Evolutionary conservation across 495 filamentous ascomycete species (phyloP), one percentile per base, ranked within the genome.

Genomic region (Talaromyces adpressus): DNA sequence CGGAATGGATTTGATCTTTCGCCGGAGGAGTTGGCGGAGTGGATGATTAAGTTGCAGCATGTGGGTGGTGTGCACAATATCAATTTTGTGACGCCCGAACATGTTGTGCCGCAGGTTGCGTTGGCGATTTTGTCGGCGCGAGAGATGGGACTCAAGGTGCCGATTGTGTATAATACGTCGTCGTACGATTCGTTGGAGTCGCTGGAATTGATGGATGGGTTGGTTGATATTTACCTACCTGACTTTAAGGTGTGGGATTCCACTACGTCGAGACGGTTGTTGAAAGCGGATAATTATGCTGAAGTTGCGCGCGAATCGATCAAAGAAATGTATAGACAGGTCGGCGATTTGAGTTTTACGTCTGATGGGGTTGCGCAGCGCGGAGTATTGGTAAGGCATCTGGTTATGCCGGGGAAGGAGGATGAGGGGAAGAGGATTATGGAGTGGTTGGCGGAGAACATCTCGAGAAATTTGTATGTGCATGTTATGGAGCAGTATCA

Each of bases 401-500:
- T 93, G 1, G 88, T 92, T 6, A 92, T 92, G 89, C 90, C 89
- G 0, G 87, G 88, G 0, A 82, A 82, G 70, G 87, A 87, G 65
- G 81, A 82, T 22, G 89, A 92, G 69, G 85, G 87, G 4, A 68
- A 75, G 36, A 73, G 85, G 66, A 92, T 92, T 64, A 85, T 92
- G 77, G 74, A 70, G 59, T 92, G 87, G 82, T 75, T 92, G 32
- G 88, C 85, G 0, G 72, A 77, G 61, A 82, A 90, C 62, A 80
- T 92, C 1, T 89, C 85, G 23, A 78, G 66, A 67, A 89, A 92
- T 71, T 73, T 87, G 18, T 91, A 89, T 71, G 81, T 89, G 59
- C 82, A 89, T 69, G 83, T 89, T 64, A 89, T 89, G 89, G 89
- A 92, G 76, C 89, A 91, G 75, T 92, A 91, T 70, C 83, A 84